A percentile compares a stretch with the other conserved stretches of the same genome.
Evolutionary conservation across 2,329 filamentous ascomycete species (phyloP).

Genomic region (Beauveria scarabaeidicola): DNA sequence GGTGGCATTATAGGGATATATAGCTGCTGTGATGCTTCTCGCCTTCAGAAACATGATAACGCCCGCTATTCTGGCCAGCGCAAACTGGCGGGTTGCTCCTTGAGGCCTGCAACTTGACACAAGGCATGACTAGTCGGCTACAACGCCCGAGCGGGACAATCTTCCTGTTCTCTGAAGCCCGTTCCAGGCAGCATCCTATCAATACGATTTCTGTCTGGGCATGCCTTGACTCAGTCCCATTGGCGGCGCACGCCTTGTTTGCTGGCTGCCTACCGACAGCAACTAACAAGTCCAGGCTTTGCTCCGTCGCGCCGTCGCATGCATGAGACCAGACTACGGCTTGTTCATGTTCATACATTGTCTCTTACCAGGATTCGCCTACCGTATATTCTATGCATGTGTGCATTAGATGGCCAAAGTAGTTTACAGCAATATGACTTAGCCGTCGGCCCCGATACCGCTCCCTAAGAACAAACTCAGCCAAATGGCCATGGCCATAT

Average conservation of each 20-base stretch:
- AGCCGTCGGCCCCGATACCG: background rate
- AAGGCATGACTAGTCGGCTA: background rate
- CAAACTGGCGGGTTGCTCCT: no score
- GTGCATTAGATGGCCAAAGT: background rate
- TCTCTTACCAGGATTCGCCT: background rate
- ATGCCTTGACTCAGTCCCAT: background rate
- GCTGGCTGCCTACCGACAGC: background rate
- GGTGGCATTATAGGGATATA: background rate
- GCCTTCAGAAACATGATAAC: background rate
- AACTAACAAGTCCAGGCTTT: background rate
- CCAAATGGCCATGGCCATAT: background rate
- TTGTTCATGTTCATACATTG: background rate
- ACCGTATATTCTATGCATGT: background rate
- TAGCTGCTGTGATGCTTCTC: background rate
- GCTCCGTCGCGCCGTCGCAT: constrained; percentile 6
- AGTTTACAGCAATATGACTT: background rate
- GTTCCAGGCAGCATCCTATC: background rate
- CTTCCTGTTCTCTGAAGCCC: background rate
- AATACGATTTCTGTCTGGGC: background rate
- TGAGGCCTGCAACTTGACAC: background rate
- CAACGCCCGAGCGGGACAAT: background rate
- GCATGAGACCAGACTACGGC: background rate
- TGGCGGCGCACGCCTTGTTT: background rate
- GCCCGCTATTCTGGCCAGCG: background rate
- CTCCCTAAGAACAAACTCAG: background rate